Evolutionary conservation across 2,329 filamentous ascomycete species (phyloP).

Genomic region (Aspergillus aculeatus): DNA sequence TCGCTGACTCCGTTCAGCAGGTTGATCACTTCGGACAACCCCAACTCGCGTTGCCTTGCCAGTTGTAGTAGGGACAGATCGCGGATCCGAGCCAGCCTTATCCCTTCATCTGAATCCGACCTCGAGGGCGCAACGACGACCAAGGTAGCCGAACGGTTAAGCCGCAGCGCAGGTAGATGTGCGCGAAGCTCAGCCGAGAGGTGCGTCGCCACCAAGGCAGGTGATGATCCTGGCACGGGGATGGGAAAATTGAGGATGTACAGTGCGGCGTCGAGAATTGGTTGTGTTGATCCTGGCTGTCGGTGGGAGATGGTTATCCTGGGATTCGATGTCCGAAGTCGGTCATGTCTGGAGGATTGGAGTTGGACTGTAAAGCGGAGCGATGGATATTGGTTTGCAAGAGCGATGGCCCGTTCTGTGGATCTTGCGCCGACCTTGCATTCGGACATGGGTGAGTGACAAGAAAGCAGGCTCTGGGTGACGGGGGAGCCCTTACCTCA

Average conservation of each 20-base stretch:
- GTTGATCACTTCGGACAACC: conserved; percentile 29
- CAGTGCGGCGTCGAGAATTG: conserved; percentile 29
- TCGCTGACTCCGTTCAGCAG: conserved; percentile 29
- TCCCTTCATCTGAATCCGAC: too few relatives aligned
- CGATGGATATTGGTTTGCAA: conserved; percentile 10
- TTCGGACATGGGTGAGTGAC: too few relatives aligned
- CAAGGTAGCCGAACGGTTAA: conserved; percentile 25
- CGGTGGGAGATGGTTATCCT: conserved; percentile 9
- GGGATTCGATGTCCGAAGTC: not conserved
- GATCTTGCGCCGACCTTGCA: conserved; percentile 8
- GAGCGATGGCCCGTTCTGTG: conserved; percentile 3
- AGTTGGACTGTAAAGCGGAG: conserved; percentile 9
- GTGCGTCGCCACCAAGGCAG: conserved; percentile 9
- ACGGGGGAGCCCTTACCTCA: not conserved
- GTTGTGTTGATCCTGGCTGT: conserved; percentile 2
- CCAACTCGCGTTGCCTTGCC: conserved; percentile 26
- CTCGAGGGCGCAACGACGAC: conserved; percentile 20
- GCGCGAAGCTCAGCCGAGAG: conserved; percentile 31
- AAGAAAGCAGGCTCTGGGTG: too few relatives aligned
- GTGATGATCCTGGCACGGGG: conserved; percentile 10
- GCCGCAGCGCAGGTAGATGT: conserved; percentile 33
- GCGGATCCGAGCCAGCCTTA: too few relatives aligned
- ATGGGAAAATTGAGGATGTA: conserved; percentile 35
- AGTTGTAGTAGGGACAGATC: too few relatives aligned
- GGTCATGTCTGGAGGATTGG: conserved; percentile 5